phyloP scores from a whole-genome alignment of 345 rosid species.

The Syzygium aqueum region DNA sequence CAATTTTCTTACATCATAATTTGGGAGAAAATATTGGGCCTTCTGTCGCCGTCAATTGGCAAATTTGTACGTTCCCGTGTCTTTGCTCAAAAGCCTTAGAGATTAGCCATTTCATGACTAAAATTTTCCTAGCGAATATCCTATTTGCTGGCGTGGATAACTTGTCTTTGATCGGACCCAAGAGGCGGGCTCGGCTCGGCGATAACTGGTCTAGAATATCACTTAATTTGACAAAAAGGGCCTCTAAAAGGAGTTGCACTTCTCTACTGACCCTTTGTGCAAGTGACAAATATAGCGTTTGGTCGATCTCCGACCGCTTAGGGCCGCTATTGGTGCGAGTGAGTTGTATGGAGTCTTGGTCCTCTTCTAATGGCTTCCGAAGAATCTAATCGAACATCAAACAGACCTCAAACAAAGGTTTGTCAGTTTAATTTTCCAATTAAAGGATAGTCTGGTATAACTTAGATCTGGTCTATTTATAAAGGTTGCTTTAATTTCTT shows the following conservation, averaged over 20 bases:
- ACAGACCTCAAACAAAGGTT: background rate
- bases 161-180: background rate
- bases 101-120: background rate
- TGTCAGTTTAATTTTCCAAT: background rate
- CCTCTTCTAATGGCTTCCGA: background rate
- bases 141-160: background rate
- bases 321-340: background rate
- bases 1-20: background rate
- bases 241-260: background rate
- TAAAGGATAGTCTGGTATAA: background rate
- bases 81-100: background rate
- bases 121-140: background rate
- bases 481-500: background rate
- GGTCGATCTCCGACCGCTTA: background rate
- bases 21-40: background rate
- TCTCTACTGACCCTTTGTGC: background rate
- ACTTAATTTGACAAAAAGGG: background rate
- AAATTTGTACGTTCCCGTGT: background rate
- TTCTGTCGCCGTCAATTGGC: background rate
- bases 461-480: background rate
- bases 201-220: background rate
- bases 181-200: background rate
- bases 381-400: background rate
- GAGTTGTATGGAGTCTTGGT: background rate
- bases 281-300: background rate